Base-by-base conservation (phyloP, 306 rosid genomes). In the barrel medic (Medicago truncatula) region DNA sequence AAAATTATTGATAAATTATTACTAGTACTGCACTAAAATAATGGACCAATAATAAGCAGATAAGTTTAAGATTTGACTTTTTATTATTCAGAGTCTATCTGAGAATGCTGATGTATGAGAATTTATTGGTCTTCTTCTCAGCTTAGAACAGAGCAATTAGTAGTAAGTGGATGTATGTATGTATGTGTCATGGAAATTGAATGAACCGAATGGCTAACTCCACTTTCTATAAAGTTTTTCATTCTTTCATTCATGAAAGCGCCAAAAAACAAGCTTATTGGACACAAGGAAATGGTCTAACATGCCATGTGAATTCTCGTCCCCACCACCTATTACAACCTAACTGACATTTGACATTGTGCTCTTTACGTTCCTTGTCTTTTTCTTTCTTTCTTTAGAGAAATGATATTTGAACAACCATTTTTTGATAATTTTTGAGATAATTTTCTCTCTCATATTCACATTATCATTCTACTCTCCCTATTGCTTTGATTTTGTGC, bases 251-350 rank as follows among this genome's bases (percentile, higher is more conserved):
- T 18, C 61, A 54, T 68, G 68, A 86, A 86, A 86, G 78, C 71
- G 75, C 83, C 83, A 73, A 65, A 65, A 81, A 14, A 63, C 74
- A 80, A 75, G 73, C 62, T 76, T 56, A 67, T 57, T 44, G 41
- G 83, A 47, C 75, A 78, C 20, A 77, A 47, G 73, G 59, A 34
- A 20, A 60, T 79, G 76, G 81, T 77, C 80, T 43, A 65, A 80
- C 82, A 80, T 66, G 40, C 76, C 90, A 91, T 84, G 91, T 87
- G 91, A 78, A 70, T 56, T 83, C 80, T 83, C 61, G 88, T 65
- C 96, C 92, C 86, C 82, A 84, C 88, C 31, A 50, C 64, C 34
- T 23, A 58, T 58, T 28, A 6, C 53, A 56, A 60, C 54, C 65
- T 73, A 57, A 67, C 80, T 63, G 18, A 49, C 78, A 13, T 16